Base-by-base conservation (phyloP, 139 green algal species). In the Diplosphaera chodatii region DNA sequence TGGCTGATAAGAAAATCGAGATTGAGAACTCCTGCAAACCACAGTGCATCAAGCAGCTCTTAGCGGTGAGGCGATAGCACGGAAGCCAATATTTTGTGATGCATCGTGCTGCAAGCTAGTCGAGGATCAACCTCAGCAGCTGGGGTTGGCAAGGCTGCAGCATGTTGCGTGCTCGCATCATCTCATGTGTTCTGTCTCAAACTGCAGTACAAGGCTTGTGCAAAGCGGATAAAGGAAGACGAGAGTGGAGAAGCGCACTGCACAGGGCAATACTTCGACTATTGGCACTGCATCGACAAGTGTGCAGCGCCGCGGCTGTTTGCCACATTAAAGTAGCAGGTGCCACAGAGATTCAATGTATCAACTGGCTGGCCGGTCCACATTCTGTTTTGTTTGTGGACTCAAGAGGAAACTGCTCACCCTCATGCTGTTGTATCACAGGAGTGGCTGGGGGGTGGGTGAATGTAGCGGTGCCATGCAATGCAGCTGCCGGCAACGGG, bases 231-330 rank as follows among this genome's bases (percentile, higher is more conserved):
- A 40, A 80, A 90, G 75, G 64, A 34, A 23, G 83, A 88, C 59
- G 82, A 76, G 4, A 85, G 78, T 16, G 86, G 83, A n/a, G 82
- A 89, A 40, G 84, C 83, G 25, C 88, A 93, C 76, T 93, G 88
- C 84, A 86, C 83, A 2, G 86, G 88, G 29, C 87, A 91, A 79
- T 91, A 89, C 59, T 93, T 91, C 67, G 88, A 93, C 67, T 93
- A 89, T 78, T 93, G 85, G 84, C 70, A 81, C 31, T 93, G 88
- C 74, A 72, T 91, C 37, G 75, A 80, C 34, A 63, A 80, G 22
- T 80, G 75, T 41, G 62, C 73, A 20, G 73, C 73, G 21, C 73
- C 67, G 8, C 37, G 67, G 40, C n/a, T 78, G 25, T 78, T 78
- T 56, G 64, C 67, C 20, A 40, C 69, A 21, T 62, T 78, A 13